Evolutionary conservation across 2,329 filamentous ascomycete species (phyloP), one percentile per base, ranked within the genome.

Genomic region (Podosphaera fusca): DNA sequence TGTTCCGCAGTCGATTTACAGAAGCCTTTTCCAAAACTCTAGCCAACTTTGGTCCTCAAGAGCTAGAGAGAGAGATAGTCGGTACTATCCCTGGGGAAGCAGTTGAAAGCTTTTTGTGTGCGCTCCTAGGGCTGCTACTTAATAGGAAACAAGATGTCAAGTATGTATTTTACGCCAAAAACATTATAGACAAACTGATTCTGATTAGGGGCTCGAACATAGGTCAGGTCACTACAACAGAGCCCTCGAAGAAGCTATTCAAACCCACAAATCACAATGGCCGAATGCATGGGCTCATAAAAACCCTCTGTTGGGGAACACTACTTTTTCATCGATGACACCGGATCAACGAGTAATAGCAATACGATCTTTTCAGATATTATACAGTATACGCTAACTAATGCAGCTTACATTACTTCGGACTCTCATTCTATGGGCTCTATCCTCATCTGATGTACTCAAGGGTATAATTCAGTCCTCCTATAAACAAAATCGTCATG

Each of bases 141-240:
- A 98, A 98, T 70, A 83, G 92, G 70, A 96, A 98, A 75, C 95
- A 98, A 69, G 89, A 95, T 72, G 86, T 96, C 68, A 95, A 98
- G 92, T 96, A 79, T 40, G 33, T 36, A 53, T 53, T 31, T 35
- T 47, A 31, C 40, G 21, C 9, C 34, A 35, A 30, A 36, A 55
- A 38, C 42, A 38, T 59, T 50, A 53, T 7, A 9, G 5, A 33
- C 45, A 55, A 31, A 12, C 30, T 35, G 30, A 38, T 50, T 61
- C 62, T 60, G 57, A 62, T 47, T 51, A 55, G 65, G 63, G 59
- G 56, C 58, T 63, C 55, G 51, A 57, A 57, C 60, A 63, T 65
- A 98, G 92, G 70, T 81, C 85, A 64, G 89, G 87, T 55, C 92
- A 98, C 69, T 94, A 95, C 69, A 83, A 84, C 64, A 83, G 92